Evolutionary conservation across 352 stramenopile genomes (phyloP).

Genomic region (Globisporangium sylvaticum): DNA sequence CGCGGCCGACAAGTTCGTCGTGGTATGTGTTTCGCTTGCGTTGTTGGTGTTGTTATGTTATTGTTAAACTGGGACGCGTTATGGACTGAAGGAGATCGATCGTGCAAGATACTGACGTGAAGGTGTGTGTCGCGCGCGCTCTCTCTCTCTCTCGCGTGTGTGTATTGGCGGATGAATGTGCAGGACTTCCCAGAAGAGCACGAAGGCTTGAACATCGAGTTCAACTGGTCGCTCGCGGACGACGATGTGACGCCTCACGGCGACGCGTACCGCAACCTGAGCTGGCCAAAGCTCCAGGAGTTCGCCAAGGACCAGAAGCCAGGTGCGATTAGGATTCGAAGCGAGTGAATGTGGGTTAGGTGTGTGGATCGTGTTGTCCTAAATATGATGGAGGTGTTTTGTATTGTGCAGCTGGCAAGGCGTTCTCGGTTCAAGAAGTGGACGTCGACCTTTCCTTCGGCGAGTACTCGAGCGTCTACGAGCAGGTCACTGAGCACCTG

Average conservation of each 20-base stretch:
- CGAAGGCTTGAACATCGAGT: constrained; percentile 80
- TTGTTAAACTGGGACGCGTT: background rate
- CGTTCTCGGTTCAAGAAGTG: constrained; percentile 50
- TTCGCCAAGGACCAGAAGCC: constrained; percentile 65
- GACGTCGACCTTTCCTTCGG: constrained; percentile 62
- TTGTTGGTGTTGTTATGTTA: background rate
- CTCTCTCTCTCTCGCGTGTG: background rate
- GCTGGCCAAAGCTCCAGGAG: constrained; percentile 54
- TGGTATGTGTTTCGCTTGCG: constrained; percentile 35
- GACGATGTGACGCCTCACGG: constrained; percentile 79
- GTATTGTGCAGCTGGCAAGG: constrained; percentile 45
- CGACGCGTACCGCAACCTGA: constrained; percentile 76
- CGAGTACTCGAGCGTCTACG: constrained; percentile 65
- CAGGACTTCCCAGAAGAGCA: constrained; percentile 76
- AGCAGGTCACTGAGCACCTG: constrained; percentile 70
- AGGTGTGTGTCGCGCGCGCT: background rate
- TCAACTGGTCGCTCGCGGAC: constrained; percentile 82
- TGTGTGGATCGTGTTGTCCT: background rate
- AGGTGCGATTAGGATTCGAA: constrained; percentile 19
- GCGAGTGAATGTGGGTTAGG: background rate
- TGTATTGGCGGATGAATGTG: constrained; percentile 11
- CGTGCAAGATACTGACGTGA: background rate
- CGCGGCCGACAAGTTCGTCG: constrained; percentile 73
- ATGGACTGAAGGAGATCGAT: background rate
- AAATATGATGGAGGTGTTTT: background rate